These are phyloP conservation scores for Candida sakaeoensis DNA, from an alignment of 805 yeast genomes.

Conservation along the genomic window DNA sequence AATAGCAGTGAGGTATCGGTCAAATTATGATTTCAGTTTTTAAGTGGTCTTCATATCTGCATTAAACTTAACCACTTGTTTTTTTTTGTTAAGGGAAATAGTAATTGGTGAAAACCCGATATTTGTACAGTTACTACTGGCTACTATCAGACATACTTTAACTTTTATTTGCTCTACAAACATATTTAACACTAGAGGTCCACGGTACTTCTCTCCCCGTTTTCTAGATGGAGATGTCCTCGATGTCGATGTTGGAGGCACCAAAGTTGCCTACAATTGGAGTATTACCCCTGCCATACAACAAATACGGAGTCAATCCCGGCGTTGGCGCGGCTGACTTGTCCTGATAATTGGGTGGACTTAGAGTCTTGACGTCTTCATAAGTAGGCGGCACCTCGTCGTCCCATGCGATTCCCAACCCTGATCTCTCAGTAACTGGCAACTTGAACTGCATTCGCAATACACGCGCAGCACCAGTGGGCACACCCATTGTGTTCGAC, in stretches of 20 bases:
- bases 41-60: too few species aligned
- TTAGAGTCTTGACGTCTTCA: slow-evolving; percentile 72
- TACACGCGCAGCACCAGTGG: slow-evolving; percentile 94
- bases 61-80: too few species aligned
- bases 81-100: too few species aligned
- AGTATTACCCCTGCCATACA: slow-evolving; percentile 43
- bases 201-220: slow-evolving; percentile 13
- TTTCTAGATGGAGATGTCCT: slow-evolving; percentile 31
- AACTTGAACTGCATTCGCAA: slow-evolving; percentile 90
- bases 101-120: too few species aligned
- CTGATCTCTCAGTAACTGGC: slow-evolving; percentile 83
- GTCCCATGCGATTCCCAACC: slow-evolving; percentile 97
- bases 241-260: slow-evolving; percentile 24
- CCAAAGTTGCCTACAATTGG: slow-evolving; percentile 29
- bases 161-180: too few species aligned
- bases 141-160: too few species aligned
- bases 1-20: too few species aligned
- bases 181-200: too few species aligned
- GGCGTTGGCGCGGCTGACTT: slow-evolving; percentile 10
- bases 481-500: slow-evolving; percentile 49
- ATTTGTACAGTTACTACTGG: too few species aligned
- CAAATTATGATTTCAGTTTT: too few species aligned
- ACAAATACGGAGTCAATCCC: slow-evolving; percentile 26
- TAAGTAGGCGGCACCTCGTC: slow-evolving; percentile 98
- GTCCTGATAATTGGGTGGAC: slow-evolving; percentile 76